Percentiles rank a stretch among this genome's conserved stretches.
Conservation (phyloP, 495 filamentous ascomycete species). For the Penicillium simplicissimum region DNA sequence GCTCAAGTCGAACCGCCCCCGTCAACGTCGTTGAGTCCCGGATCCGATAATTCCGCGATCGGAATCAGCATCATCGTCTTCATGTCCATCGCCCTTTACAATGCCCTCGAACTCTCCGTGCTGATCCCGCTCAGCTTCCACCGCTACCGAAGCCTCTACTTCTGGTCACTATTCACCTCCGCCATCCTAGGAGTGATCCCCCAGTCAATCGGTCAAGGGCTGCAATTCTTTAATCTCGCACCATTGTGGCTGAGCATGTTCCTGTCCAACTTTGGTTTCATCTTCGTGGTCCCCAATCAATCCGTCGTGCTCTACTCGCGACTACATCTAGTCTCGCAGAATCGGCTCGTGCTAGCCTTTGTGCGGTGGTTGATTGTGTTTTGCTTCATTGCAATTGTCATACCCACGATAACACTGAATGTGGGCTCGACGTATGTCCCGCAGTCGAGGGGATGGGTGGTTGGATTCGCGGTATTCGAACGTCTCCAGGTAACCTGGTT, state of each 20-base stretch:
- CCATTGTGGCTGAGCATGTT: conserved; percentile 35
- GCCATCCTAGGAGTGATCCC: conserved; percentile 42
- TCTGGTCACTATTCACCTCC: conserved; percentile 50
- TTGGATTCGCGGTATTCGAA: conserved; percentile 43
- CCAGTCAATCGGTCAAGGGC: conserved; percentile 44
- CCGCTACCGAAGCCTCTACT: conserved; percentile 49
- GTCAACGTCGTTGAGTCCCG: not conserved
- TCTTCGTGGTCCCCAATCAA: conserved; percentile 50
- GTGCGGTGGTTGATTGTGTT: conserved; percentile 45
- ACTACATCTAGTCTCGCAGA: conserved; percentile 47
- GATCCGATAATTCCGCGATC: conserved; percentile 7
- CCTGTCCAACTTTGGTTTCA: conserved; percentile 51
- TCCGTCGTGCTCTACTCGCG: conserved; percentile 53
- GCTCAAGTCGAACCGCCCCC: not conserved
- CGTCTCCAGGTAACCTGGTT: conserved; percentile 53
- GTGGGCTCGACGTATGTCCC: conserved; percentile 33
- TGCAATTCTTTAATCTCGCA: conserved; percentile 44
- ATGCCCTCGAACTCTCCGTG: conserved; percentile 46
- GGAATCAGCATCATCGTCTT: conserved; percentile 40
- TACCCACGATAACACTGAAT: conserved; percentile 47
- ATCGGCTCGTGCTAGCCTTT: conserved; percentile 34
- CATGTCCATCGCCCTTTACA: conserved; percentile 47
- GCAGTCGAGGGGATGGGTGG: conserved; percentile 37
- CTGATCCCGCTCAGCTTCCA: conserved; percentile 51
- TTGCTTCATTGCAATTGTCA: conserved; percentile 41